Evolutionary conservation across 768 basidiomycete genomes (phyloP).

Genomic region (Suillus placidus): DNA sequence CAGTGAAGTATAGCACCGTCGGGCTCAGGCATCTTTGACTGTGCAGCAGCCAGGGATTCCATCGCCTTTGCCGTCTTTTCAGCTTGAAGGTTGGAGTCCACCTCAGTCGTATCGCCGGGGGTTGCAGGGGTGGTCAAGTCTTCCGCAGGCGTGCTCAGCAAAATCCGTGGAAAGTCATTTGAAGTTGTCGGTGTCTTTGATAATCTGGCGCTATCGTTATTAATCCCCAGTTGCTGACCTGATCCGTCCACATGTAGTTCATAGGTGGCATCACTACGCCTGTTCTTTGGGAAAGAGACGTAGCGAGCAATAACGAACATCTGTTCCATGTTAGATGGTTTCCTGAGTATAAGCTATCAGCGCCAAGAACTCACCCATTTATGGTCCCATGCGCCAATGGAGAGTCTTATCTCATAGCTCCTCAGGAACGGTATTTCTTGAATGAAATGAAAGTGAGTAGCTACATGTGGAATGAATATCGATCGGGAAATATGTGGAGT

Average conservation of each 20-base stretch:
- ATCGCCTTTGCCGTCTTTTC: slow-evolving; percentile 16
- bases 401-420: slow-evolving; percentile 61
- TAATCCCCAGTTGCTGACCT: slow-evolving; percentile 4
- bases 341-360: slow-evolving; percentile 11
- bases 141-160: slow-evolving; percentile 41
- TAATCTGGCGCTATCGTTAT: slow-evolving; percentile 8
- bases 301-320: slow-evolving; percentile 65
- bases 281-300: slow-evolving; percentile 52
- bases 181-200: slow-evolving; percentile 20
- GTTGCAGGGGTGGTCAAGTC: slow-evolving; percentile 29
- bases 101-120: slow-evolving; percentile 13
- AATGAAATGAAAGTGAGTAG: slow-evolving; percentile 68
- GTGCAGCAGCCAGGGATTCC: slow-evolving; percentile 14
- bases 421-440: slow-evolving; percentile 69
- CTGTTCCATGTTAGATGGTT: slow-evolving; percentile 34
- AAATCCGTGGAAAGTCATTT: slow-evolving; percentile 25
- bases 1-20: slow-evolving; percentile 67
- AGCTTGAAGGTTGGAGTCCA: slow-evolving; percentile 17
- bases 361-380: slow-evolving; percentile 64
- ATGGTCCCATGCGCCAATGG: slow-evolving; percentile 66
- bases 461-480: slow-evolving; percentile 33
- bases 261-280: neutral
- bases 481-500: neutral
- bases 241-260: neutral
- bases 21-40: slow-evolving; percentile 23